Evolutionary conservation across 1,284 basidiomycete genomes (phyloP), one percentile per base, ranked within the genome.

Genomic region (Cerrena zonata): DNA sequence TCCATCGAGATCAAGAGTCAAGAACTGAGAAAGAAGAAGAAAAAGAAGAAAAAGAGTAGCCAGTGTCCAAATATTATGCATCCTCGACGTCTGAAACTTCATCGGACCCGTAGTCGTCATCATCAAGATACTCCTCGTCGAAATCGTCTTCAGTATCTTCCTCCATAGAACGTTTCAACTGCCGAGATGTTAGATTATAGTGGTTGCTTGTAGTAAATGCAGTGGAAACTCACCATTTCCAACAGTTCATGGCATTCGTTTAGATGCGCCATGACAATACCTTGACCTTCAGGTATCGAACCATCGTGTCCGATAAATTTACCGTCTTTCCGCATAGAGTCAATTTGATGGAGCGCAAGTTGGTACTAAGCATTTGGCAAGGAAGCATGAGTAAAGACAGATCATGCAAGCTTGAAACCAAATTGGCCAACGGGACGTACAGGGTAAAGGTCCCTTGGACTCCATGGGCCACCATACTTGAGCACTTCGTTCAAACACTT

Each of bases 401-500:
- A 36, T 47, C 15, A 34, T 42, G 13, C 40, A 12, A 11, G 10
- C 40, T 21, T 21, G 13, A 36, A 36, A 11, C 34, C n/a, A n/a
- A n/a, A n/a, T n/a, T 10, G 37, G 2, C 2, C 18, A 18, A 19
- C 2, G 4, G 21, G 46, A 51, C 85, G 53, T 62, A 90, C 89
- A 22, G 95, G 95, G 70, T 99, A 99, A 38, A 99, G 75, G 68
- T 99, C 95, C 39, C 94, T 85, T n/a, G 93, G 84, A 56, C 82
- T 91, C 68, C 95, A 97, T 0, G 94, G 90, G 13, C 95, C 95
- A 13, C 95, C 95, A 62, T 95, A 95, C 69, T 98, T 98, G 55
- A 90, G 77, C 1, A 99, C 94, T 70, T 99, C 96, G 64, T 95
- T 97, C 53, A 99, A 76, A 62, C 94, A 97, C 66, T 95, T 97